phyloP scores from a whole-genome alignment of 331 rosid species.

The Saraca asoca region DNA sequence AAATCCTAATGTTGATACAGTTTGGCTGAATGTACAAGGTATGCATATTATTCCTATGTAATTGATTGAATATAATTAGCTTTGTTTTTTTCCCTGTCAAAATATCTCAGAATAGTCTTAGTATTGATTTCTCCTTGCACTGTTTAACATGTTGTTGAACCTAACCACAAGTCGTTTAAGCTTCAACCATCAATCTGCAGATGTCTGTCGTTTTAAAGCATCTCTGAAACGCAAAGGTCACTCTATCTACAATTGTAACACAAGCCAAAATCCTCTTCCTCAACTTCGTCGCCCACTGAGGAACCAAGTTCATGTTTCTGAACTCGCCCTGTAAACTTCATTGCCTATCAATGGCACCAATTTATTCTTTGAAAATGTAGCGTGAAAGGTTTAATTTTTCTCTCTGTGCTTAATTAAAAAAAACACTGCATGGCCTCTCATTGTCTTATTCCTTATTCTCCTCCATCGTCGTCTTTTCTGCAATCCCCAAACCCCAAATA shows the following conservation, averaged over 20 bases:
- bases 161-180: too few relatives aligned
- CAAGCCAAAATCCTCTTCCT: not conserved
- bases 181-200: too few relatives aligned
- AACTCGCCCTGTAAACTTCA: not conserved
- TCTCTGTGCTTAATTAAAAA: not conserved
- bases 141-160: too few relatives aligned
- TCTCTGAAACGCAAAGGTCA: too few relatives aligned
- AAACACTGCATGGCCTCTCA: conserved; percentile 57
- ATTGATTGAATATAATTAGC: too few relatives aligned
- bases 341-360: not conserved
- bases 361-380: not conserved
- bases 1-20: too few relatives aligned
- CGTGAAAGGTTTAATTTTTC: not conserved
- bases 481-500: conserved; percentile 37
- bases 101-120: too few relatives aligned
- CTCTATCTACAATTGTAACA: not conserved
- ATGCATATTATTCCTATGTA: too few relatives aligned
- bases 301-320: not conserved
- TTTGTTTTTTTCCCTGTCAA: too few relatives aligned
- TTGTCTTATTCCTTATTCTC: conserved; percentile 39
- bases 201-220: too few relatives aligned
- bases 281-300: not conserved
- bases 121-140: too few relatives aligned
- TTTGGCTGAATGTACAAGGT: too few relatives aligned
- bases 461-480: conserved; percentile 34